These are phyloP conservation scores for Paraurostyla sp. DNA, from an alignment of 73 alveolate genomes.

Conservation along the genomic window DNA sequence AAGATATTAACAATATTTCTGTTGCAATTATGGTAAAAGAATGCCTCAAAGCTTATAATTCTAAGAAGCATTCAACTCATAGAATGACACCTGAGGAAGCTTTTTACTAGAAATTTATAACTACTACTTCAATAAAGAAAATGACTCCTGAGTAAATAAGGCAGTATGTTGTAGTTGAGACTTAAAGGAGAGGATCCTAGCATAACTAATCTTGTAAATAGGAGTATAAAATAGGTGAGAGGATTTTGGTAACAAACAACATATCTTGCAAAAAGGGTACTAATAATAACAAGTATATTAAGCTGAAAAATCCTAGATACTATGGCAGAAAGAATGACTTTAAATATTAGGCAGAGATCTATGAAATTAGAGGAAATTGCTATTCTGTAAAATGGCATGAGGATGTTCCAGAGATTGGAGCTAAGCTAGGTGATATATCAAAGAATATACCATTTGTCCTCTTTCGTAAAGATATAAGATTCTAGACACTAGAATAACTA, in stretches of 20 bases:
- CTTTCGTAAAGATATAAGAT: background rate
- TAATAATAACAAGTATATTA: background rate
- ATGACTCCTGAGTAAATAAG: background rate
- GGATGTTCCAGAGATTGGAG: conserved; percentile 19
- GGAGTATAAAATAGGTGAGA: background rate
- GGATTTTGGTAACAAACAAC: background rate
- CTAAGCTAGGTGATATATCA: background rate
- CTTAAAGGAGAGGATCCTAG: background rate
- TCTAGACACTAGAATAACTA: background rate
- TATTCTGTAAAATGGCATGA: background rate
- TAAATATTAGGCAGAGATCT: background rate
- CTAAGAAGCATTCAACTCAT: background rate
- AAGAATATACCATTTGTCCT: background rate
- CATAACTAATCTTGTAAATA: background rate
- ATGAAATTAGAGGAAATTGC: conserved; percentile 14
- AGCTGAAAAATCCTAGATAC: background rate
- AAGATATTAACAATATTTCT: background rate
- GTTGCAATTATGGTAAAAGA: background rate
- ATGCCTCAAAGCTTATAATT: background rate
- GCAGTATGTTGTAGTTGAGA: background rate
- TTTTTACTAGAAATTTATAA: background rate
- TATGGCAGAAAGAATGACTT: background rate
- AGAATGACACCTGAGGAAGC: conserved; percentile 41
- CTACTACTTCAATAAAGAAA: background rate
- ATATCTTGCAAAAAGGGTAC: background rate